Conservation (phyloP, 805 yeast species). For the Sugiyamaella americana region DNA sequence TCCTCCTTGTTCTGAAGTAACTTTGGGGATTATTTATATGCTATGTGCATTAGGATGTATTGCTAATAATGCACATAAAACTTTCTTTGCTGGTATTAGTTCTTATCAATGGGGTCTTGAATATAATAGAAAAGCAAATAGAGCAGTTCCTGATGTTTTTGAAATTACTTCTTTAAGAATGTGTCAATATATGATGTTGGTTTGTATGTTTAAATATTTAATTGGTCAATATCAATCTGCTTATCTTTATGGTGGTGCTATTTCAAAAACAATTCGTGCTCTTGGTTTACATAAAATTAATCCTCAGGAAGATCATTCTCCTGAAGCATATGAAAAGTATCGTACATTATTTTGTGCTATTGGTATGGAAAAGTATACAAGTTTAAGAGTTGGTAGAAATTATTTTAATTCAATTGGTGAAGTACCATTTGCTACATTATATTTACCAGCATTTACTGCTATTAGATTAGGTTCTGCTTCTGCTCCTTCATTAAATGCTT, state of each 20-base stretch:
- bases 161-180: slow-evolving; percentile 9
- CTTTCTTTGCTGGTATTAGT: slow-evolving; percentile 12
- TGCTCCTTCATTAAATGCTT: background rate
- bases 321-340: slow-evolving; percentile 8
- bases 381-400: slow-evolving; percentile 10
- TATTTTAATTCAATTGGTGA: background rate
- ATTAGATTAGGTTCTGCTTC: background rate
- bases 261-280: slow-evolving; percentile 8
- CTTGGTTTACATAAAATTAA: slow-evolving; percentile 9
- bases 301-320: slow-evolving; percentile 7
- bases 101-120: slow-evolving; percentile 16
- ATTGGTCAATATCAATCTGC: slow-evolving; percentile 12
- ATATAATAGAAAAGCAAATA: slow-evolving; percentile 12
- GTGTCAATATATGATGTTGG: slow-evolving; percentile 12
- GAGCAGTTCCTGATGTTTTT: slow-evolving; percentile 13
- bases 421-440: background rate
- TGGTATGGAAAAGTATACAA: slow-evolving; percentile 10
- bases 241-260: slow-evolving; percentile 10
- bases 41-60: slow-evolving; percentile 14
- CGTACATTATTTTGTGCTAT: slow-evolving; percentile 9
- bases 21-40: slow-evolving; percentile 13
- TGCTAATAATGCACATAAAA: slow-evolving; percentile 7
- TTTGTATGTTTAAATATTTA: slow-evolving; percentile 5
- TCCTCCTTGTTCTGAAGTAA: slow-evolving; percentile 1
- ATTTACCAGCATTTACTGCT: background rate